phyloP scores from a whole-genome alignment of 371 early-diverging fungal genomes.

The Zychaea mexicana region DNA sequence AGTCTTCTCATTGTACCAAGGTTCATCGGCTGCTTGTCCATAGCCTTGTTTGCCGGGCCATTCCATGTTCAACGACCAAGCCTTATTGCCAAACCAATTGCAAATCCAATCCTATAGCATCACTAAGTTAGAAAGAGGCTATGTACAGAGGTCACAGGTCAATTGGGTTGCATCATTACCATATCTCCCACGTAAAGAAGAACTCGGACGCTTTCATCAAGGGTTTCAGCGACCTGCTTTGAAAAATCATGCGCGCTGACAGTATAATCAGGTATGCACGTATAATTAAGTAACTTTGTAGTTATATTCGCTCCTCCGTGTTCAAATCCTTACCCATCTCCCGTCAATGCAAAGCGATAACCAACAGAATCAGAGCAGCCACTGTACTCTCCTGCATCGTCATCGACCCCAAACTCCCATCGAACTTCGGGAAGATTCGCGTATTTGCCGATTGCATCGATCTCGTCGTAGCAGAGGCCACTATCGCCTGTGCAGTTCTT shows the following conservation, averaged over 20 bases:
- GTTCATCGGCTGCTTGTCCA: conserved; percentile 56
- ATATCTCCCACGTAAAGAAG: conserved; percentile 79
- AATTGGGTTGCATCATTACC: neutral
- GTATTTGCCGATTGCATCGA: conserved; percentile 70
- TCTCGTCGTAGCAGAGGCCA: conserved; percentile 77
- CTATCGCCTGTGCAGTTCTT: conserved; percentile 60
- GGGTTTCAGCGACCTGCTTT: conserved; percentile 42
- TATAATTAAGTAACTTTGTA: neutral
- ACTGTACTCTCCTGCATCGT: conserved; percentile 62
- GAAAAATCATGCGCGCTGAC: neutral
- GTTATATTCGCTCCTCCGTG: no score
- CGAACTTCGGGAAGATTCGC: conserved; percentile 78
- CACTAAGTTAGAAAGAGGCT: conserved; percentile 20
- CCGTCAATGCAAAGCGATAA: conserved; percentile 67
- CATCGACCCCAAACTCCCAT: conserved; percentile 64
- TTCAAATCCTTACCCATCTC: conserved; percentile 76
- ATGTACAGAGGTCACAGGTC: no score
- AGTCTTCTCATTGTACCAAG: conserved; percentile 41
- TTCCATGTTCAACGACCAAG: conserved; percentile 76
- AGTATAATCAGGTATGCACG: neutral
- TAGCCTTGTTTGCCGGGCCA: conserved; percentile 79
- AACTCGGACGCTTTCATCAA: conserved; percentile 77
- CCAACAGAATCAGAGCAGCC: conserved; percentile 78
- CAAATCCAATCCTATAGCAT: conserved; percentile 66
- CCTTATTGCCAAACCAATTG: conserved; percentile 88